Percentiles rank a stretch among this genome's conserved stretches.
Evolutionary conservation across 441 rosid species (phyloP).

Genomic region (Bruguiera hainesii): DNA sequence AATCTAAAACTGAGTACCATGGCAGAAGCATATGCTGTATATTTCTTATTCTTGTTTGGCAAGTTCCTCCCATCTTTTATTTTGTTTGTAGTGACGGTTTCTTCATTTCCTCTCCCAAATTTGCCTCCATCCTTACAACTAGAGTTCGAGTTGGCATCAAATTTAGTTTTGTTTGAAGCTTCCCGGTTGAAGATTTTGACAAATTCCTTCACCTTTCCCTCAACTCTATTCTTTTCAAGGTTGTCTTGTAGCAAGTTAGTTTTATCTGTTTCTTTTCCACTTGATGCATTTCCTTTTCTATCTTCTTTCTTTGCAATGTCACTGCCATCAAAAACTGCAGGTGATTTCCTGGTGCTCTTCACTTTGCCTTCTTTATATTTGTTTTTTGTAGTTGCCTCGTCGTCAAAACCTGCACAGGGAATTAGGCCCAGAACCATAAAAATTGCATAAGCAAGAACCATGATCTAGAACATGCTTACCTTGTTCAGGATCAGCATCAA

Average conservation of each 20-base stretch:
- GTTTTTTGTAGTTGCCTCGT: conserved; percentile 22
- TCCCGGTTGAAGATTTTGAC: conserved; percentile 73
- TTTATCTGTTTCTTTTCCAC: conserved; percentile 30
- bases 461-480: conserved; percentile 25
- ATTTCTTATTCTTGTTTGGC: conserved; percentile 24
- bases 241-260: conserved; percentile 26
- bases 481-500: conserved; percentile 24
- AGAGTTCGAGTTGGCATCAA: conserved; percentile 31
- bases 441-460: conserved; percentile 1
- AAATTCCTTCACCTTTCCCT: conserved; percentile 76
- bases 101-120: conserved; percentile 24
- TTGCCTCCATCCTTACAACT: conserved; percentile 37
- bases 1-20: conserved; percentile 21
- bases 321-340: conserved; percentile 26
- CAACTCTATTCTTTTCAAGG: conserved; percentile 37
- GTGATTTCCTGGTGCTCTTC: conserved; percentile 29
- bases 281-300: conserved; percentile 20
- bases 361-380: conserved; percentile 37
- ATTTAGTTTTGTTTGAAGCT: conserved; percentile 32
- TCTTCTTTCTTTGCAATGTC: conserved; percentile 45
- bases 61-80: conserved; percentile 25
- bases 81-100: conserved; percentile 23
- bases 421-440: conserved; percentile 6
- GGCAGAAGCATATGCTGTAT: conserved; percentile 23
- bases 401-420: conserved; percentile 41